These are phyloP conservation scores for Eimeria maxima DNA, from an alignment of 169 alveolate species.

Conservation along the genomic window DNA sequence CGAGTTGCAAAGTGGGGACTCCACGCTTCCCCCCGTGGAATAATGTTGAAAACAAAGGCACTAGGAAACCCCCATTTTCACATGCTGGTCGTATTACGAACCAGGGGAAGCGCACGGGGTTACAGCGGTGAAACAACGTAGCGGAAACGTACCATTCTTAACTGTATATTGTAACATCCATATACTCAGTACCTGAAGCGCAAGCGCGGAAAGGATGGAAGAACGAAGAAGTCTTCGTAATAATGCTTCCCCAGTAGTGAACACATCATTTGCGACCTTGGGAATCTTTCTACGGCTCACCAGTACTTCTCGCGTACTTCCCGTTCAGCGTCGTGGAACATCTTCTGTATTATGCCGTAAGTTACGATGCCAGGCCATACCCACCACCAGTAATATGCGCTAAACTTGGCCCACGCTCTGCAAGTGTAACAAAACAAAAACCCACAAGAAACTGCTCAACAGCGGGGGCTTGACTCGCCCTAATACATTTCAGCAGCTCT, in stretches of 20 bases:
- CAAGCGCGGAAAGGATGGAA: background rate
- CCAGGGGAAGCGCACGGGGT: background rate
- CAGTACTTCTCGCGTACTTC: constrained; percentile 82
- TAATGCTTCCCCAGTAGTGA: background rate
- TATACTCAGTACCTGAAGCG: constrained; percentile 2
- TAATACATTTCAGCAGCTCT: background rate
- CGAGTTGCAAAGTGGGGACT: background rate
- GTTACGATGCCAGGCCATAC: constrained; percentile 83
- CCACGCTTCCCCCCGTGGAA: background rate
- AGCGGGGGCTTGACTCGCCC: background rate
- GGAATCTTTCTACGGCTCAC: constrained; percentile 75
- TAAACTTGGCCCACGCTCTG: constrained; percentile 83
- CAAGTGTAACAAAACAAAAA: background rate
- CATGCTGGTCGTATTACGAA: background rate
- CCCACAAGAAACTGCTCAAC: background rate
- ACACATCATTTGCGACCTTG: background rate
- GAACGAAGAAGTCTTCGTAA: background rate
- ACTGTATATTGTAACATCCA: background rate
- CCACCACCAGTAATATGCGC: constrained; percentile 84
- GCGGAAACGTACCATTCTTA: background rate
- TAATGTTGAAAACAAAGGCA: background rate
- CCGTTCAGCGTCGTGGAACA: constrained; percentile 83
- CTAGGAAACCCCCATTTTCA: background rate
- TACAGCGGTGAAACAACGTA: background rate
- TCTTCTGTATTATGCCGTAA: constrained; percentile 72